phyloP scores from a whole-genome alignment of 73 alveolate species.

The Paramecium tetraurelia region DNA sequence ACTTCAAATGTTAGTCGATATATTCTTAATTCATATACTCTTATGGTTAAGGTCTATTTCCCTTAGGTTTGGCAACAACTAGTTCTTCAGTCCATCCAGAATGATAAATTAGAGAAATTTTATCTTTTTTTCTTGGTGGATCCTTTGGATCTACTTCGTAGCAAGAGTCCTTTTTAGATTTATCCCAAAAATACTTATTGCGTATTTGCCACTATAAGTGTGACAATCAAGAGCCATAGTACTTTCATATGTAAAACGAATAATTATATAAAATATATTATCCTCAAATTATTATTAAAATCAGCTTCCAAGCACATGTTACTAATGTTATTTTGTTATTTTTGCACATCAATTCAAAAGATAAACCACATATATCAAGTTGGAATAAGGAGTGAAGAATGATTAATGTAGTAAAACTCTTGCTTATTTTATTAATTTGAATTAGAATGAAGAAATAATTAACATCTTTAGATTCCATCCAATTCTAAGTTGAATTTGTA shows the following conservation, averaged over 20 bases:
- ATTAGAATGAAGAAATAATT: background rate
- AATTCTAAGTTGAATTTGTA: background rate
- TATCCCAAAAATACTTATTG: background rate
- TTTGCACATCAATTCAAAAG: background rate
- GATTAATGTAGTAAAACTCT: background rate
- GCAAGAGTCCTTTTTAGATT: background rate
- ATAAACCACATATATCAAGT: background rate
- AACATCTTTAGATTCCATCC: background rate
- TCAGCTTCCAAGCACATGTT: background rate
- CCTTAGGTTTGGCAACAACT: background rate
- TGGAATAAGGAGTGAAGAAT: background rate
- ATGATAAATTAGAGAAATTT: background rate
- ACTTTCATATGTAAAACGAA: background rate
- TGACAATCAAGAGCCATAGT: background rate
- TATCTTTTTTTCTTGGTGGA: background rate
- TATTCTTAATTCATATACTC: constrained; percentile 6
- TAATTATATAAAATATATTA: background rate
- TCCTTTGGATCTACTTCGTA: background rate
- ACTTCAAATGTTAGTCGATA: background rate
- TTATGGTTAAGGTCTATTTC: background rate
- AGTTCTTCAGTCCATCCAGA: constrained; percentile 30
- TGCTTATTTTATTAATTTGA: background rate
- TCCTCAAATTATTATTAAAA: background rate
- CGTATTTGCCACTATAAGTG: background rate
- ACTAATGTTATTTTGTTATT: background rate